A percentile compares a stretch with the other conserved stretches of the same genome.
Evolutionary conservation across 352 stramenopile species (phyloP).

Genomic region (Globisporangium solare): DNA sequence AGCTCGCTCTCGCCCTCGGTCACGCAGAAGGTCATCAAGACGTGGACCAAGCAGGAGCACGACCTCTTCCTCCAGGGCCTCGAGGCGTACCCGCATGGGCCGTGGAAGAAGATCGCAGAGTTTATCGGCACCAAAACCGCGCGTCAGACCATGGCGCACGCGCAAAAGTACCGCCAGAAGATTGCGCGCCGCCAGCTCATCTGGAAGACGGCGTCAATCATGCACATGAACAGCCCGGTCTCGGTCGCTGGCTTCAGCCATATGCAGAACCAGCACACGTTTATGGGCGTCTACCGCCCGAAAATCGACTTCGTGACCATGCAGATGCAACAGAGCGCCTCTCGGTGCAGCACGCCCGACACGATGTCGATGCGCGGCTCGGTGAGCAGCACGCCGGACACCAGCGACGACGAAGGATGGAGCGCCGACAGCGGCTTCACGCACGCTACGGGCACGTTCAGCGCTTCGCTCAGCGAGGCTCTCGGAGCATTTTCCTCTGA

Average conservation of each 20-base stretch:
- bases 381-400: slow-evolving; percentile 12
- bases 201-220: slow-evolving; percentile 5
- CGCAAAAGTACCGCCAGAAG: slow-evolving; percentile 91
- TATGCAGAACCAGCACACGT: slow-evolving; percentile 3
- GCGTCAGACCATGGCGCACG: slow-evolving; percentile 90
- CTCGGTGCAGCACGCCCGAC: slow-evolving; percentile 9
- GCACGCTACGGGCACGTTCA: background rate
- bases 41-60: slow-evolving; percentile 40
- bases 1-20: slow-evolving; percentile 17
- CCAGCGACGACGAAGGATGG: slow-evolving; percentile 18
- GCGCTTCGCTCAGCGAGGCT: background rate
- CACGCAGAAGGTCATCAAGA: slow-evolving; percentile 19
- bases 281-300: slow-evolving; percentile 9
- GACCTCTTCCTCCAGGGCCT: slow-evolving; percentile 47
- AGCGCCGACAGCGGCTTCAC: background rate
- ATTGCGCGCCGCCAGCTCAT: slow-evolving; percentile 35
- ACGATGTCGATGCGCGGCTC: slow-evolving; percentile 5
- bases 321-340: background rate
- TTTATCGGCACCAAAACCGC: slow-evolving; percentile 52
- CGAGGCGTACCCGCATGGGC: slow-evolving; percentile 37
- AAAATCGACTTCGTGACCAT: slow-evolving; percentile 8
- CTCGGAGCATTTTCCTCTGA: background rate
- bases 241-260: slow-evolving; percentile 3
- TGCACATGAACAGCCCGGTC: slow-evolving; percentile 5
- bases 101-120: slow-evolving; percentile 46